Evolutionary conservation across 495 filamentous ascomycete genomes (phyloP), one percentile per base, ranked within the genome.

Genomic region (Penicillium cosmopolitanum): DNA sequence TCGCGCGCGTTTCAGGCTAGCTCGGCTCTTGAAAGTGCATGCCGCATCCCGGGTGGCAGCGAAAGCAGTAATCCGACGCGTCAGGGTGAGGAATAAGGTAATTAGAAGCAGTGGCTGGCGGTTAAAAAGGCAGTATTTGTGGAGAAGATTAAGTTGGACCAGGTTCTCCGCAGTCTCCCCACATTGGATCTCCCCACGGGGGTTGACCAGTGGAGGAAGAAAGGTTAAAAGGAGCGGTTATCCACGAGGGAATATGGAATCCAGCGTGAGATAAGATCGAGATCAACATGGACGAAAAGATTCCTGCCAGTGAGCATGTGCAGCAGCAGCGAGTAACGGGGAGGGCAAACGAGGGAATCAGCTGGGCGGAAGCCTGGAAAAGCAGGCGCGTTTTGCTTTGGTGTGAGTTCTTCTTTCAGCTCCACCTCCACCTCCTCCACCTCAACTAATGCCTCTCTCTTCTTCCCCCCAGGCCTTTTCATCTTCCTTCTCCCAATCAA

Each of bases 401-500:
- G 44, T 47, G 44, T 47, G 9, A 21, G 44, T 25, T 18, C 21
- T 23, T 15, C 19, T 23, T 23, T 3, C 15, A 9, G 4, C 44
- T 23, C 19, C 16, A 12, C 16, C 19, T 47, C 19, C 19, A 21
- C 18, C 19, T 47, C 19, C 19, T 1, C 18, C 19, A 23, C 5
- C 9, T 11, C 44, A 6, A 12, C 44, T 47, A 2, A 21, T 11
- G 2, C 18, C 23, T 23, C 23, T 23, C 2, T 23, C 23, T 21
- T 47, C 19, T 21, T 21, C 5, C 19, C 4, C 7, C 1, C 40
- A 44, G 40, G 40, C 19, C 13, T 47, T 3, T 47, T 47, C 13
- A 47, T 47, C 44, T 47, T 47, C 10, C 44, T 47, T 18, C 19
- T 23, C 8, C 40, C 40, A n/a, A 44, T 44, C 40, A 44, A 44